These are phyloP conservation scores for Talaromyces albobiverticillius DNA, from an alignment of 2,329 filamentous ascomycete species.

Conservation along the genomic window DNA sequence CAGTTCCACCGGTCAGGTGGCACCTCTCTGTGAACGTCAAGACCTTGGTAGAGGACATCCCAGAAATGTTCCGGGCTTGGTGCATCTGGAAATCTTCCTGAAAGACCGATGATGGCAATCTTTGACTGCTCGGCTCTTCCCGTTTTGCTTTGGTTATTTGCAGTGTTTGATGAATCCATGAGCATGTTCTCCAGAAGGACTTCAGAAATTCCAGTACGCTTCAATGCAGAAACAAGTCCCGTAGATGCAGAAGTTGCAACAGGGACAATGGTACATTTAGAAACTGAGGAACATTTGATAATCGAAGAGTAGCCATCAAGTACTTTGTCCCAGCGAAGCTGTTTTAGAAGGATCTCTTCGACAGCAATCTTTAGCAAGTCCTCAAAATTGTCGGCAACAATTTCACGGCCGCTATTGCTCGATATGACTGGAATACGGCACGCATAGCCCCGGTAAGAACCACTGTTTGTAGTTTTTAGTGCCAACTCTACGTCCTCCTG, in stretches of 20 bases:
- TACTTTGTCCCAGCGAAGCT: conserved; percentile 42
- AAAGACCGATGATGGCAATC: conserved; percentile 78
- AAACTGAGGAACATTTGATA: conserved; percentile 17
- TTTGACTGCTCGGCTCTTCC: conserved; percentile 29
- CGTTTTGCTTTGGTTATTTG: conserved; percentile 22
- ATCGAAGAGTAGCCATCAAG: conserved; percentile 29
- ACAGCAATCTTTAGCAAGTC: conserved; percentile 32
- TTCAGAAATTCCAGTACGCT: conserved; percentile 25
- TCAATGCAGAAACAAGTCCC: conserved; percentile 29
- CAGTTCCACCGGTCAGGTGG: conserved; percentile 33
- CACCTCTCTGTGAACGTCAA: conserved; percentile 31
- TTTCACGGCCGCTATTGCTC: conserved; percentile 33
- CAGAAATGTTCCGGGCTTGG: conserved; percentile 31
- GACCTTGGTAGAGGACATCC: conserved; percentile 31
- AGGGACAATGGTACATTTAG: conserved; percentile 26
- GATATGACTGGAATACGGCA: conserved; percentile 37
- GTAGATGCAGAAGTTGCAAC: conserved; percentile 32
- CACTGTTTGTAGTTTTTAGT: conserved; percentile 35
- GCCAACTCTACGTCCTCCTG: conserved; percentile 52
- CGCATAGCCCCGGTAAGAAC: conserved; percentile 25
- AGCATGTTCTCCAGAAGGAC: conserved; percentile 27
- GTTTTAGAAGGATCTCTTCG: conserved; percentile 36
- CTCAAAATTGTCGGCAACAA: conserved; percentile 28
- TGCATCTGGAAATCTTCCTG: conserved; percentile 70
- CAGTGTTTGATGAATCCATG: conserved; percentile 24